These are phyloP conservation scores for Coniochaeta sp. DNA, from an alignment of 2,329 filamentous ascomycete species.

Conservation along the genomic window DNA sequence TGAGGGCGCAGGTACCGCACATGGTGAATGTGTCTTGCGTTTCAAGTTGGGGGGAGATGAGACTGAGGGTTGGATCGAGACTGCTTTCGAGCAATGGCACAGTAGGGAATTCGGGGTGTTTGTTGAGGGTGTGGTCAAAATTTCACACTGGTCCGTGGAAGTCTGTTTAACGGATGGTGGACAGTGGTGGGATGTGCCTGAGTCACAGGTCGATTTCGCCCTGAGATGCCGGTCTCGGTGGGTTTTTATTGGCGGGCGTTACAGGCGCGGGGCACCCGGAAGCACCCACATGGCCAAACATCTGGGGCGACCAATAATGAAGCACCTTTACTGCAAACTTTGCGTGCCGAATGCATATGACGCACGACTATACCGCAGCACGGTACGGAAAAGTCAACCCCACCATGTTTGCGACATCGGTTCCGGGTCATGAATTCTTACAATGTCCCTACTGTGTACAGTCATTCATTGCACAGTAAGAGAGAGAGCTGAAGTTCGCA, in stretches of 20 bases:
- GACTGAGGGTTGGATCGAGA: background rate
- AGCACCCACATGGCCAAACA: no score
- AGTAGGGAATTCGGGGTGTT: background rate
- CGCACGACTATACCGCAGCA: background rate
- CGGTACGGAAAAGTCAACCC: no score
- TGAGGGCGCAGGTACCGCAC: background rate
- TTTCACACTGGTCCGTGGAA: background rate
- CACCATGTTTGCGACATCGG: no score
- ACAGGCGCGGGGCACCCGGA: background rate
- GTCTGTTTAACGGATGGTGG: background rate
- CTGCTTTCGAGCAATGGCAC: background rate
- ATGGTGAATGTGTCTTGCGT: background rate
- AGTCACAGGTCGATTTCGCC: no score
- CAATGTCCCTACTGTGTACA: no score
- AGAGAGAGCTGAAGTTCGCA: no score
- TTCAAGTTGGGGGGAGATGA: background rate
- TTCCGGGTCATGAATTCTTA: no score
- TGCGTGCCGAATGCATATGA: background rate
- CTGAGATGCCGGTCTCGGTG: no score
- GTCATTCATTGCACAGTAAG: no score
- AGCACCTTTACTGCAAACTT: background rate
- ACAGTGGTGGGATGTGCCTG: background rate
- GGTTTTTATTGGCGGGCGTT: background rate
- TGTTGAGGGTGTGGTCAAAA: background rate
- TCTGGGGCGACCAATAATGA: no score